These are phyloP conservation scores for Ambrosia hybrid DNA, from an alignment of 140 eudicot species.

Conservation along the genomic window DNA sequence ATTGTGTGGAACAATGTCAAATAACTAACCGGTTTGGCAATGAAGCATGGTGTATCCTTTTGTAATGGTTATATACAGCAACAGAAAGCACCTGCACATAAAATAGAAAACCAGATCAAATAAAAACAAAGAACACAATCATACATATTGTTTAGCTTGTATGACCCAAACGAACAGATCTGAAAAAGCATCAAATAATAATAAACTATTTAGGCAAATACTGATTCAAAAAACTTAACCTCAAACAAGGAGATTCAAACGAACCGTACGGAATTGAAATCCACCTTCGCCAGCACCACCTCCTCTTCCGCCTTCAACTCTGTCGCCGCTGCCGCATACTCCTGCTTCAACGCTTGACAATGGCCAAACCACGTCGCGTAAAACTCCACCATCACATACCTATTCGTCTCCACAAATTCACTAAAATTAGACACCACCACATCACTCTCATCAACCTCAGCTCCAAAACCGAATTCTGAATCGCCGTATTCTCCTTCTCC, in stretches of 20 bases:
- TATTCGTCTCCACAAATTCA: constrained; percentile 43
- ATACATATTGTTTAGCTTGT: too few relatives aligned
- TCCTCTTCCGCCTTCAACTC: constrained; percentile 46
- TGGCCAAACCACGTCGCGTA: constrained; percentile 87
- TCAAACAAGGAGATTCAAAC: too few relatives aligned
- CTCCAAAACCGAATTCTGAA: constrained; percentile 12
- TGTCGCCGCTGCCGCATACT: constrained; percentile 76
- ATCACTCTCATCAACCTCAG: constrained; percentile 55
- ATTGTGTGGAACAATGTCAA: constrained; percentile 10
- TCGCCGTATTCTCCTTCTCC: constrained; percentile 27
- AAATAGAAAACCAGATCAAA: constrained; percentile 1
- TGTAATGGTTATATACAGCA: constrained; percentile 91
- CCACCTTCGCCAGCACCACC: constrained; percentile 72
- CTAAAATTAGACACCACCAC: constrained; percentile 54
- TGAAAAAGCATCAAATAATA: too few relatives aligned
- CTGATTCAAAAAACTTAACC: too few relatives aligned
- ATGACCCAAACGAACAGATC: too few relatives aligned
- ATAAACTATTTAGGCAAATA: too few relatives aligned
- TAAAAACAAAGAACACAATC: background rate
- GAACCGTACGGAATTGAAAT: background rate
- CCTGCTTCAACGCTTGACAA: constrained; percentile 70
- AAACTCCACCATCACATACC: constrained; percentile 74
- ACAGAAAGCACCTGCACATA: constrained; percentile 78
- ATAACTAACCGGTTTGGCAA: constrained; percentile 64
- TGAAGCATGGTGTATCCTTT: constrained; percentile 65